phyloP scores from a whole-genome alignment of 495 filamentous ascomycete genomes.

The Penicillium canariense region DNA sequence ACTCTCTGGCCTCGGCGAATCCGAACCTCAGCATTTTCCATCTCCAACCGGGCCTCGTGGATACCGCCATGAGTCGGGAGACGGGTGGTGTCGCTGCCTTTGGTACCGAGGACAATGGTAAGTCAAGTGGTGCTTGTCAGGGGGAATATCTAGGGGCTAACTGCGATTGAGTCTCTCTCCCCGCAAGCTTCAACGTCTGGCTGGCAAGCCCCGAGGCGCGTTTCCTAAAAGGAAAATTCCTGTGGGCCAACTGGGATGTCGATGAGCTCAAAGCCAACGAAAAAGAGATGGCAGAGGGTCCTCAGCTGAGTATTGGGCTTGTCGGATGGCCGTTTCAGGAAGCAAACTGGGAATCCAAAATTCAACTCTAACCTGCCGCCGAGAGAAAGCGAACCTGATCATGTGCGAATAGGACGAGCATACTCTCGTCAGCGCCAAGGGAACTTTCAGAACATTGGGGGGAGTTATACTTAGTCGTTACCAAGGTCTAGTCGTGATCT shows the following conservation, averaged over 20 bases:
- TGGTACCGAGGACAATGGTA: constrained; percentile 40
- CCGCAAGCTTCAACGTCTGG: constrained; percentile 34
- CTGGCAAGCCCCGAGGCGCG: constrained; percentile 39
- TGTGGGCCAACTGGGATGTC: constrained; percentile 51
- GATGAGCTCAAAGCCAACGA: constrained; percentile 55
- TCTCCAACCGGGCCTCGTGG: constrained; percentile 48
- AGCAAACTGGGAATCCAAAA: not conserved
- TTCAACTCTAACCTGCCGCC: no score
- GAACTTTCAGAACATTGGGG: no score
- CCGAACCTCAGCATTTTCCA: constrained; percentile 41
- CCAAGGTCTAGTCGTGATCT: no score
- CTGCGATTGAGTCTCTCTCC: constrained; percentile 19
- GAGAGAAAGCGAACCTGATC: no score
- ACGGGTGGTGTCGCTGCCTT: constrained; percentile 31
- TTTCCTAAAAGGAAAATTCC: constrained; percentile 45
- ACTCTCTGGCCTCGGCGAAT: constrained; percentile 33
- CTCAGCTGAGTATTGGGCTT: constrained; percentile 3
- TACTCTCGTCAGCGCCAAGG: no score
- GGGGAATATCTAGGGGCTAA: not conserved
- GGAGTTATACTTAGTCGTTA: no score
- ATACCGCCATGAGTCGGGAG: constrained; percentile 41
- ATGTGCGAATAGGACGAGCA: no score
- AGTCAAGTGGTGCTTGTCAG: constrained; percentile 8
- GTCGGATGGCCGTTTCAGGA: constrained; percentile 8
- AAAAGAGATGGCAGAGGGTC: constrained; percentile 33